phyloP scores from a whole-genome alignment of 1,284 basidiomycete genomes.

The Tetrapyrgos nigripes region DNA sequence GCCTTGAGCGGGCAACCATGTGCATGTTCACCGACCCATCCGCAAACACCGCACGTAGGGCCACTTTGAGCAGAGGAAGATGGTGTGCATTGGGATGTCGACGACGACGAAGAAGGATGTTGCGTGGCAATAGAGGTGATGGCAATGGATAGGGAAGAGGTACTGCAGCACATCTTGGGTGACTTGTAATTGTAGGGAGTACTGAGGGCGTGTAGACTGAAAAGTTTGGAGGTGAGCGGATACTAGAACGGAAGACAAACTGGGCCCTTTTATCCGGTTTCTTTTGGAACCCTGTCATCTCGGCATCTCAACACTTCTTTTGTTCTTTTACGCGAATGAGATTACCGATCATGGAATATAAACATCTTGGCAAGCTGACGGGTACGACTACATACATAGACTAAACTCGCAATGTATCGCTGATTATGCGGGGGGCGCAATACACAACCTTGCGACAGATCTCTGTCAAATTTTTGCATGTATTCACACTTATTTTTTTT shows the following conservation, averaged over 20 bases:
- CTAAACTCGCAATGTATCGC: too few relatives aligned
- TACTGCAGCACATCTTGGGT: constrained; percentile 6
- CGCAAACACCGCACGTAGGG: constrained; percentile 80
- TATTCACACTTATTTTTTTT: too few relatives aligned
- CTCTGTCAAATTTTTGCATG: too few relatives aligned
- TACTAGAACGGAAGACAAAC: background rate
- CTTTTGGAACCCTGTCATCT: too few relatives aligned
- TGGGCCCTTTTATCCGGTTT: background rate
- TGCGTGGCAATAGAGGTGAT: background rate
- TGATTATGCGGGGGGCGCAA: too few relatives aligned
- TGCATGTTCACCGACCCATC: constrained; percentile 70
- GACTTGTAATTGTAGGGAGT: background rate
- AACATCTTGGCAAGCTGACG: too few relatives aligned
- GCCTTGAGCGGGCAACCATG: constrained; percentile 71
- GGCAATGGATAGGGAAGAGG: background rate
- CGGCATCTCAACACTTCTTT: too few relatives aligned
- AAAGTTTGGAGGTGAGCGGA: background rate
- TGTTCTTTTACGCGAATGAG: too few relatives aligned
- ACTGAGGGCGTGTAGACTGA: background rate
- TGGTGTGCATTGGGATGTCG: constrained; percentile 2
- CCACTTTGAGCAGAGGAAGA: constrained; percentile 40
- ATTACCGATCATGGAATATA: too few relatives aligned
- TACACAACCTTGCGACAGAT: too few relatives aligned
- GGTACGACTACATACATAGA: too few relatives aligned
- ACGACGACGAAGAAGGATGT: background rate